These are phyloP conservation scores for Dothideomycetidae sp. DNA, from an alignment of 2,329 filamentous ascomycete species.

Conservation along the genomic window DNA sequence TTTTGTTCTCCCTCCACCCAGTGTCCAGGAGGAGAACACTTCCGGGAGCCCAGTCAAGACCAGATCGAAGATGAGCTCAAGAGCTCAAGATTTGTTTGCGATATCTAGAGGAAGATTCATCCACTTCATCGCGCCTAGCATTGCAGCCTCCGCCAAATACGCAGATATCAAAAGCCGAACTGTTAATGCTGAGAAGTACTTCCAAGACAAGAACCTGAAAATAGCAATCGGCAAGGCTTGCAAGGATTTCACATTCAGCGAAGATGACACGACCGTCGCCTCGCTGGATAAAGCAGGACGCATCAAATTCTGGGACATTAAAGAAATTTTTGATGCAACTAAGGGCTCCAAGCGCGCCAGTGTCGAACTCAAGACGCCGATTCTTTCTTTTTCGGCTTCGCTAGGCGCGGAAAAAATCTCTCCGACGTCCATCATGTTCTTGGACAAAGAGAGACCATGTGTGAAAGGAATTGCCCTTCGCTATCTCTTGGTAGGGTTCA, in stretches of 20 bases:
- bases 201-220: constrained; percentile 74
- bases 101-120: constrained; percentile 94
- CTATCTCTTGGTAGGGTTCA: constrained; percentile 95
- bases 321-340: constrained; percentile 48
- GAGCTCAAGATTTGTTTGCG: constrained; percentile 85
- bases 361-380: constrained; percentile 68
- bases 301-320: constrained; percentile 97
- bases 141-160: constrained; percentile 38
- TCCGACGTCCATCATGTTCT: constrained; percentile 88
- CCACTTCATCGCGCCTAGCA: constrained; percentile 59
- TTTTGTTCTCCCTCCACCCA: constrained; percentile 77
- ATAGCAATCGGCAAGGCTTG: constrained; percentile 96
- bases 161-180: constrained; percentile 37
- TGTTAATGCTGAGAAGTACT: constrained; percentile 77
- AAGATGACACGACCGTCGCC: constrained; percentile 86
- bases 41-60: constrained; percentile 92
- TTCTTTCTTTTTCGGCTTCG: constrained; percentile 76
- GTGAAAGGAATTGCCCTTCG: constrained; percentile 77
- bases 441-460: constrained; percentile 92
- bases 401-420: constrained; percentile 85
- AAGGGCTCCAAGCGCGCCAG: constrained; percentile 32
- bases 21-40: constrained; percentile 74
- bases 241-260: constrained; percentile 96
- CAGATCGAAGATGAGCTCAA: constrained; percentile 74
- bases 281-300: constrained; percentile 93